phyloP scores from a whole-genome alignment of 1,284 basidiomycete genomes.

The Cryptococcus amylolentus region DNA sequence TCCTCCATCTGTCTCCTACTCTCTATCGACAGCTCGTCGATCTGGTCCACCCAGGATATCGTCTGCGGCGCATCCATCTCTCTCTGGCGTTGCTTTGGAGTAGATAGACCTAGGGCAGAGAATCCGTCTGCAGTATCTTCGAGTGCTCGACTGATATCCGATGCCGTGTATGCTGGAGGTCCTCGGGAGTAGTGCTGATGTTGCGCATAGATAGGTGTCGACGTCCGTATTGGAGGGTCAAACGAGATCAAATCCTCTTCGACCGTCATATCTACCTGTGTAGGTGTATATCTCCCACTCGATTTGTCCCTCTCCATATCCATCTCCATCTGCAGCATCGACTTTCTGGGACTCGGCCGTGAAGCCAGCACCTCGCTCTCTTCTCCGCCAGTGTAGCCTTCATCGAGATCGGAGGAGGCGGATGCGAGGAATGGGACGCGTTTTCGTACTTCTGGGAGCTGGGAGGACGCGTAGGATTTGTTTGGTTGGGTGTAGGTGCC shows the following conservation, averaged over 20 bases:
- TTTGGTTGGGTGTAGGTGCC: not conserved
- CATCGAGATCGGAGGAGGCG: constrained; percentile 44
- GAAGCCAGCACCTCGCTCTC: constrained; percentile 4
- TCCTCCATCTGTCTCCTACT: constrained; percentile 27
- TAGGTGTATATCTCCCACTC: not conserved
- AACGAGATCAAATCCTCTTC: constrained; percentile 22
- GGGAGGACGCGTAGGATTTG: constrained; percentile 1
- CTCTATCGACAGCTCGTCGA: constrained; percentile 7
- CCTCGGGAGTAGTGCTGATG: not conserved
- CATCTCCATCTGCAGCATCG: constrained; percentile 4
- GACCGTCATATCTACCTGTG: constrained; percentile 6
- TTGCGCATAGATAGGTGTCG: constrained; percentile 27
- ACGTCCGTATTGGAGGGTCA: constrained; percentile 30
- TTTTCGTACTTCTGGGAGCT: constrained; percentile 13
- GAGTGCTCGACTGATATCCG: constrained; percentile 20
- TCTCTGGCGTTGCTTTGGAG: not conserved
- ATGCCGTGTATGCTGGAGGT: constrained; percentile 30
- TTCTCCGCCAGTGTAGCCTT: constrained; percentile 27
- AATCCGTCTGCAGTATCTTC: constrained; percentile 12
- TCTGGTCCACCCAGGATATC: constrained; percentile 6
- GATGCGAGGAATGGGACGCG: constrained; percentile 42
- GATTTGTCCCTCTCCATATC: not conserved
- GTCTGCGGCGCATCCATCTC: not conserved
- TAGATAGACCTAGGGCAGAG: constrained; percentile 10
- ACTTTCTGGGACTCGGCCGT: constrained; percentile 11